Percentiles rank a stretch among this genome's conserved stretches.
phyloP scores from a whole-genome alignment of 352 stramenopile species.

The Pythium grandisporangium region DNA sequence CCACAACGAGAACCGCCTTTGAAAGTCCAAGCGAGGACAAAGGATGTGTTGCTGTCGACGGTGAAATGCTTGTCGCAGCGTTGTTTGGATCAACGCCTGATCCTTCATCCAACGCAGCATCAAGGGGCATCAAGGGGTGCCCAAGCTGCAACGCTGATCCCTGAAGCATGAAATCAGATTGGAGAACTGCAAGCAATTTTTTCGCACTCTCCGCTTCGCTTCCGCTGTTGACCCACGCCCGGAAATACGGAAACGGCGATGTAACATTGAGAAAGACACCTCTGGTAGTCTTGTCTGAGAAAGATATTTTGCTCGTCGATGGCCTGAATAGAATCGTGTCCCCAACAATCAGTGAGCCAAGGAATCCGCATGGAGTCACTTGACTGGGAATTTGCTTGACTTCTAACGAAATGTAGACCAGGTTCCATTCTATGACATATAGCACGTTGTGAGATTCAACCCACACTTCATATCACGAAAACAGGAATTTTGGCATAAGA shows the following conservation, averaged over 20 bases:
- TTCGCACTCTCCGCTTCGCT: constrained; percentile 33
- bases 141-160: constrained; percentile 36
- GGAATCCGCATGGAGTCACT: constrained; percentile 3
- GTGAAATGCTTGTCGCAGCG: constrained; percentile 7
- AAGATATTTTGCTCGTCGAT: neutral
- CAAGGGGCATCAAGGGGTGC: constrained; percentile 21
- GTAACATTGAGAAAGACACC: constrained; percentile 32
- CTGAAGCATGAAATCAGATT: constrained; percentile 63
- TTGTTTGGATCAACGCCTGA: neutral
- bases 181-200: constrained; percentile 24
- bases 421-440: constrained; percentile 47
- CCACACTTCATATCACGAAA: neutral
- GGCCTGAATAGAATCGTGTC: constrained; percentile 37
- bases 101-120: constrained; percentile 15
- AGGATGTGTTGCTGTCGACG: constrained; percentile 1
- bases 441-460: too few relatives aligned
- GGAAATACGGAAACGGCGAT: constrained; percentile 46
- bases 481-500: too few relatives aligned
- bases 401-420: constrained; percentile 42
- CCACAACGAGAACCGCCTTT: constrained; percentile 36
- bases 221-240: constrained; percentile 44
- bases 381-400: constrained; percentile 25
- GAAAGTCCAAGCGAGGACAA: constrained; percentile 12
- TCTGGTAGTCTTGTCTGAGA: neutral
- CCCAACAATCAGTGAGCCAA: constrained; percentile 45